Conservation (phyloP, 148 eudicot genomes). For the Silene conica region DNA sequence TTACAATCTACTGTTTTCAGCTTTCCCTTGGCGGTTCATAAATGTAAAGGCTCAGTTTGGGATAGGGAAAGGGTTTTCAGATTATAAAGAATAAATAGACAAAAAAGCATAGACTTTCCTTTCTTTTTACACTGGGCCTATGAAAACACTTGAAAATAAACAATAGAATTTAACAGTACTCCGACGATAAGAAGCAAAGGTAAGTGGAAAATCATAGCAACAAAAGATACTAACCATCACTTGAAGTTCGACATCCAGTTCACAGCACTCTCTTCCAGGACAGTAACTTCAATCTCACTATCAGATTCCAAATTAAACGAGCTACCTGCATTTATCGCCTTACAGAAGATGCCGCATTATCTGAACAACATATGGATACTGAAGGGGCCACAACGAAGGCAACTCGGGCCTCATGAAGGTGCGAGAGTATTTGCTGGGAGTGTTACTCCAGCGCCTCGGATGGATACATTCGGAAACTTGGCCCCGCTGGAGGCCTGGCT, state of each 20-base stretch:
- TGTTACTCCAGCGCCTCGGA: conserved; percentile 34
- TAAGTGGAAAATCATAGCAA: conserved; percentile 21
- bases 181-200: conserved; percentile 11
- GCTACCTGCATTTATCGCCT: conserved; percentile 7
- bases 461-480: conserved; percentile 45
- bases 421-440: conserved; percentile 51
- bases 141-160: conserved; percentile 13
- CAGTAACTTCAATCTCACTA: conserved; percentile 18
- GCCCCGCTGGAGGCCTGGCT: conserved; percentile 50
- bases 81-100: conserved; percentile 15
- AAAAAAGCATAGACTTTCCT: conserved; percentile 11
- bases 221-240: conserved; percentile 25
- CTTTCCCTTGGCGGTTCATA: neutral
- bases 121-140: conserved; percentile 27
- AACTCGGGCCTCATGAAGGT: conserved; percentile 27
- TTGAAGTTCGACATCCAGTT: conserved; percentile 9
- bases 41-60: neutral
- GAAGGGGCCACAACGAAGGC: neutral
- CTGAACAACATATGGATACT: conserved; percentile 9
- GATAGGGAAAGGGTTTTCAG: conserved; percentile 5
- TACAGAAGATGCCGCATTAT: conserved; percentile 9
- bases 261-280: conserved; percentile 15
- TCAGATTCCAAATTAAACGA: conserved; percentile 22
- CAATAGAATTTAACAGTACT: conserved; percentile 20
- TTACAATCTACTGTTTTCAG: neutral